Evolutionary conservation across 2,329 filamentous ascomycete species (phyloP).

Genomic region (Aschersonia sp.): DNA sequence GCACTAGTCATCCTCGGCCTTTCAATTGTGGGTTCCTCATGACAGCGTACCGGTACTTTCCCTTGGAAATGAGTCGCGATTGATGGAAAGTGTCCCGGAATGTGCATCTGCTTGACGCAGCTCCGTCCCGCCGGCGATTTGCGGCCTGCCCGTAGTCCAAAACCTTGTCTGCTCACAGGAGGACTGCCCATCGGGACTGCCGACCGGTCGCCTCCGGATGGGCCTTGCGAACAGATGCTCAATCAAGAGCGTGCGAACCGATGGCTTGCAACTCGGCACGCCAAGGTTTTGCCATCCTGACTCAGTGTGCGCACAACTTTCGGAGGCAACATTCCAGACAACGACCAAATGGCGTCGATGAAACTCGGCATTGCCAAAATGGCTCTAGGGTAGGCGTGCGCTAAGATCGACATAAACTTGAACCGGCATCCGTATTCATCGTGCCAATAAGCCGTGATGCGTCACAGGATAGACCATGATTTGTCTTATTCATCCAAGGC

Average conservation of each 20-base stretch:
- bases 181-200: neutral
- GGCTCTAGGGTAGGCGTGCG: neutral
- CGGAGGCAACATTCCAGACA: neutral
- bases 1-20: neutral
- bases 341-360: neutral
- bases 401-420: neutral
- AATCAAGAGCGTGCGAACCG: neutral
- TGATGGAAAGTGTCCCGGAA: neutral
- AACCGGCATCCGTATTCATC: too few relatives aligned
- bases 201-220: neutral
- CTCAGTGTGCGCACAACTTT: neutral
- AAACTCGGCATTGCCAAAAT: neutral
- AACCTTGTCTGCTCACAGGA: neutral
- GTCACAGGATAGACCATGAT: too few relatives aligned
- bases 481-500: too few relatives aligned
- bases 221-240: neutral
- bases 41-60: constrained; percentile 4
- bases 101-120: neutral
- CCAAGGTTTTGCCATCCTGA: neutral
- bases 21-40: neutral
- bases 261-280: neutral
- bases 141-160: neutral
- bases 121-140: neutral
- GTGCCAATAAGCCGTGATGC: too few relatives aligned
- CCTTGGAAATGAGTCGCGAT: neutral